Base-by-base conservation (phyloP, 495 filamentous ascomycete species). In the Aspergillus heteromorphus region DNA sequence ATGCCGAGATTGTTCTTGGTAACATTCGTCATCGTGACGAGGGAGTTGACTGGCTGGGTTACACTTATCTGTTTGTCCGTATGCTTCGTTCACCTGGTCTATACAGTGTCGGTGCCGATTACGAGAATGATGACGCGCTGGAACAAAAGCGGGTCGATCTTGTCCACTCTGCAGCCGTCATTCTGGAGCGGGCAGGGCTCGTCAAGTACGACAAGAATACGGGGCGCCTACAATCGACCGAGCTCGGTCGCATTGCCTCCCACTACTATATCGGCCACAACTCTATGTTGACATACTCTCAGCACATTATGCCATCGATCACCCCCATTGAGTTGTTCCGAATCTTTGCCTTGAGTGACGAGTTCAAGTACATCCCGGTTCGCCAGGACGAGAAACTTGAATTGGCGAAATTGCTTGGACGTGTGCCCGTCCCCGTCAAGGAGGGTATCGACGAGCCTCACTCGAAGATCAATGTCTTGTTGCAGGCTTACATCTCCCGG, bases 331-430 rank as follows among this genome's bases (percentile, higher is more conserved):
- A 99, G 65, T 76, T 99, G 20, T 99, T 99, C 84, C 84, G 93
- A 9, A 84, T 97, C n/a, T 99, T 99, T 64, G 87, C 93, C 14
- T 81, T 97, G 14, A 97, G 93, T 63, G 91, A 93, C 50, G 93
- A 99, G 70, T 99, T 99, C 77, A 97, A 96, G 69, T 99, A 96
- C 65, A 97, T 99, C 48, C 93, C 93, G 0, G 92, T 99, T 40
- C 87, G 93, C 7, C 91, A 96, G 60, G 93, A 99, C 63, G 93
- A 99, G 73, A 97, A 97, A 70, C 76, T 97, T 40, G 93, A 99
- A 74, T 78, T 99, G 16, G 88, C 90, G 11, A 97, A 97, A 65
- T 79, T 99, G 42, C 78, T 97, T 14, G 83, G 85, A 5, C 83
- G 89, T 56, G 92, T 99, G 6, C 93, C 93, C 1, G 87, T 99